Evolutionary conservation across 1,284 basidiomycete genomes (phyloP).

Genomic region (Tranzscheliella williamsii): DNA sequence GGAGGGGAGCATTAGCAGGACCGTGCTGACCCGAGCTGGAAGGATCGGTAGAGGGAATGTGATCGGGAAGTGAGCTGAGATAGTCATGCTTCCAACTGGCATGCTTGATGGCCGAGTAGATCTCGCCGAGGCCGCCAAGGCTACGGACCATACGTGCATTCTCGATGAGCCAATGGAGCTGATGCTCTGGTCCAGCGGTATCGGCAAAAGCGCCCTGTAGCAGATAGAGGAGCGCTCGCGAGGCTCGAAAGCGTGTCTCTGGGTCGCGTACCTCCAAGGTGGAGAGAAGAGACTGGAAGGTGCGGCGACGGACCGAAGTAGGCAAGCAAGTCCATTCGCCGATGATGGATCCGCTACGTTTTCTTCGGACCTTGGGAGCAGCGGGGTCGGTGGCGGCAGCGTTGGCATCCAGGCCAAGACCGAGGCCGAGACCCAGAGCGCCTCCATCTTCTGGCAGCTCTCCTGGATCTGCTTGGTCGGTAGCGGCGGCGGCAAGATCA

Average conservation of each 20-base stretch:
- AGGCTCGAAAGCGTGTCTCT: slow-evolving; percentile 42
- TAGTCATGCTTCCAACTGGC: slow-evolving; percentile 83
- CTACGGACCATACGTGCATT: slow-evolving; percentile 84
- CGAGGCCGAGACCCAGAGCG: slow-evolving; percentile 42
- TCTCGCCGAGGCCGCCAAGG: slow-evolving; percentile 80
- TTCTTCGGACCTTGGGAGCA: slow-evolving; percentile 7
- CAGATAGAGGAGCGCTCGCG: slow-evolving; percentile 51
- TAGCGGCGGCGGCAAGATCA: neutral
- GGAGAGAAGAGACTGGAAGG: slow-evolving; percentile 47
- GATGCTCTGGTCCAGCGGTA: slow-evolving; percentile 85
- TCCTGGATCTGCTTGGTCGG: neutral
- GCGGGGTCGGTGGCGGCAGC: neutral
- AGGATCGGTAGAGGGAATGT: slow-evolving; percentile 37
- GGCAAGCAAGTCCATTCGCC: slow-evolving; percentile 52
- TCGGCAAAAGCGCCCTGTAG: slow-evolving; percentile 83
- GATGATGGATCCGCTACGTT: slow-evolving; percentile 20
- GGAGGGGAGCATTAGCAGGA: slow-evolving; percentile 29
- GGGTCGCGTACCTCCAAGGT: slow-evolving; percentile 53
- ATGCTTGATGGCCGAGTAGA: slow-evolving; percentile 86
- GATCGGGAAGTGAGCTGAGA: slow-evolving; percentile 55
- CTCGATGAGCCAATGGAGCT: slow-evolving; percentile 92
- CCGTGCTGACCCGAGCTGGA: slow-evolving; percentile 22
- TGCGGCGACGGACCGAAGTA: slow-evolving; percentile 38
- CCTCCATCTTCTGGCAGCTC: slow-evolving; percentile 8
- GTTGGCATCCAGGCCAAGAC: slow-evolving; percentile 1